A percentile compares a stretch with the other conserved stretches of the same genome.
These are phyloP conservation scores for Neocatenulostroma microsporum DNA, from an alignment of 2,329 filamentous ascomycete species.

Conservation along the genomic window DNA sequence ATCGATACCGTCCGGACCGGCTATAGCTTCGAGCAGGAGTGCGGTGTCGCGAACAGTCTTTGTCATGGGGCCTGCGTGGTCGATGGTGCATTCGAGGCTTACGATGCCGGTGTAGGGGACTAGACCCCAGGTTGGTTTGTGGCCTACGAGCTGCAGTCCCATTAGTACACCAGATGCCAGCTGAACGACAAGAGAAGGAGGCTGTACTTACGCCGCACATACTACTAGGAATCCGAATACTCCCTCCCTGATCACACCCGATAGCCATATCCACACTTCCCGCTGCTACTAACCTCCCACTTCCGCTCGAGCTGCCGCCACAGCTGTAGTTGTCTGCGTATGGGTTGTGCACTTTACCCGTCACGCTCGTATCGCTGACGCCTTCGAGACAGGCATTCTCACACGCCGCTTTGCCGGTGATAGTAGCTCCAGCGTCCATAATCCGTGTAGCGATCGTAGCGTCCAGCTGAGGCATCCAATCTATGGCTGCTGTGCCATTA, in stretches of 20 bases:
- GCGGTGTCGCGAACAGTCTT: constrained; percentile 38
- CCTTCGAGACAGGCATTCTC: constrained; percentile 32
- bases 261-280: constrained; percentile 32
- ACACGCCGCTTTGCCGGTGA: constrained; percentile 41
- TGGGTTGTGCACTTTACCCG: constrained; percentile 35
- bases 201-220: constrained; percentile 24
- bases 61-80: constrained; percentile 42
- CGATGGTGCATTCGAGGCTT: constrained; percentile 34
- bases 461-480: constrained; percentile 33
- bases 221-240: constrained; percentile 31
- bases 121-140: constrained; percentile 44
- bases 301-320: constrained; percentile 41
- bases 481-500: constrained; percentile 36
- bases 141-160: constrained; percentile 17
- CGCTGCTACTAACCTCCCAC: constrained; percentile 36
- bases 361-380: constrained; percentile 14
- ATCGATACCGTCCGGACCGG: constrained; percentile 46
- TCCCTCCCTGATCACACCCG: constrained; percentile 33
- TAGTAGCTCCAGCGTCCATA: constrained; percentile 36
- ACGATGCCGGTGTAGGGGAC: constrained; percentile 45
- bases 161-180: not conserved
- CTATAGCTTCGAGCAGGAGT: constrained; percentile 37
- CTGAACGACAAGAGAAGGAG: not conserved
- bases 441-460: constrained; percentile 40
- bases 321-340: constrained; percentile 39